Evolutionary conservation across 2,329 filamentous ascomycete genomes (phyloP).

Genomic region (Xylariaceae sp.): DNA sequence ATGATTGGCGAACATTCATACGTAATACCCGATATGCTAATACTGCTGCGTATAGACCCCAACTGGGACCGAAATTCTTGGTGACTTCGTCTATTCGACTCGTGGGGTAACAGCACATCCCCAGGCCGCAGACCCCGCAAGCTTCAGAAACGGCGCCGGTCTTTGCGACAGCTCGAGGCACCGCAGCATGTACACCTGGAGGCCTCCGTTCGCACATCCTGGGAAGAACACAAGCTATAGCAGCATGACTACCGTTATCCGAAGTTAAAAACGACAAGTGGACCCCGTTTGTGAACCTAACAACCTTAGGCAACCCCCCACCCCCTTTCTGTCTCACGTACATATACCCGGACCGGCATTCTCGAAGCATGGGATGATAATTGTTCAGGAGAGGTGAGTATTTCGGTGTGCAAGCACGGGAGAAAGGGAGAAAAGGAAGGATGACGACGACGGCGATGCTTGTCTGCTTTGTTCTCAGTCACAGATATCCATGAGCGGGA

Average conservation of each 20-base stretch:
- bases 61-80: conserved; percentile 91
- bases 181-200: conserved; percentile 28
- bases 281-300: neutral
- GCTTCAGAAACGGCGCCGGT: conserved; percentile 39
- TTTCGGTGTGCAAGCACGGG: too few relatives aligned
- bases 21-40: neutral
- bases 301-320: neutral
- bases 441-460: too few relatives aligned
- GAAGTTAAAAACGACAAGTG: neutral
- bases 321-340: neutral
- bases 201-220: conserved; percentile 4
- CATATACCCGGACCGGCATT: neutral
- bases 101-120: conserved; percentile 26
- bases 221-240: conserved; percentile 3
- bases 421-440: too few relatives aligned
- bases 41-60: conserved; percentile 49
- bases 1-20: neutral
- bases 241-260: neutral
- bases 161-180: conserved; percentile 25
- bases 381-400: too few relatives aligned
- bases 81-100: conserved; percentile 48
- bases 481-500: too few relatives aligned
- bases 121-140: conserved; percentile 36
- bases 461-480: too few relatives aligned
- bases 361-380: too few relatives aligned